Evolutionary conservation across 2,329 filamentous ascomycete species (phyloP).

Genomic region (Verticillium nonalfalfae): DNA sequence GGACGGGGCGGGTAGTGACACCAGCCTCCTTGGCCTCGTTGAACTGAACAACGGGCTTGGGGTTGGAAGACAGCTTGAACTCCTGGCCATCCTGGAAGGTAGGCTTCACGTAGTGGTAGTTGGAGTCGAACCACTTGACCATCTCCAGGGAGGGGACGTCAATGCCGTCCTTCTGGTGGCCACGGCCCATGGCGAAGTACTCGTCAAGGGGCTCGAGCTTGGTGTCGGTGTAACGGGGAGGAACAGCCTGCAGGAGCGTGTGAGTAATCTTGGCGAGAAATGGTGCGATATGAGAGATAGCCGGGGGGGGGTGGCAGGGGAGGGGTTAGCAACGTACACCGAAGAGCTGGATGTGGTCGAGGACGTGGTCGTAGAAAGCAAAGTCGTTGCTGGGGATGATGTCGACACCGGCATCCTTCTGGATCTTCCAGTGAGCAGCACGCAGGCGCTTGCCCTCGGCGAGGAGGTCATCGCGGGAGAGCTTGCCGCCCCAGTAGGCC

Average conservation of each 20-base stretch:
- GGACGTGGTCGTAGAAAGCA: constrained; percentile 95
- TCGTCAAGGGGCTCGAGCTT: constrained; percentile 84
- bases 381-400: constrained; percentile 99
- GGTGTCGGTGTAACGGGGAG: constrained; percentile 89
- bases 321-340: constrained; percentile 54
- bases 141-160: constrained; percentile 95
- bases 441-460: constrained; percentile 95
- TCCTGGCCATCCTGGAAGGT: constrained; percentile 94
- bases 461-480: constrained; percentile 85
- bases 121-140: constrained; percentile 99
- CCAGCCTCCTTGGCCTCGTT: constrained; percentile 97
- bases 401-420: constrained; percentile 96
- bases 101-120: constrained; percentile 99
- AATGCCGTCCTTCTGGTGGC: constrained; percentile 89
- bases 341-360: constrained; percentile 97
- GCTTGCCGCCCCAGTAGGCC: constrained; percentile 93
- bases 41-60: constrained; percentile 94
- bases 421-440: constrained; percentile 98
- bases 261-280: constrained; percentile 1
- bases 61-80: constrained; percentile 80
- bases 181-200: constrained; percentile 99
- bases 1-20: constrained; percentile 84
- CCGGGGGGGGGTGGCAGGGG: neutral
- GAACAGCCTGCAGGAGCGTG: constrained; percentile 61
- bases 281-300: neutral